Evolutionary conservation across 2,329 filamentous ascomycete species (phyloP).

Genomic region (Calonectria pauciramosa): DNA sequence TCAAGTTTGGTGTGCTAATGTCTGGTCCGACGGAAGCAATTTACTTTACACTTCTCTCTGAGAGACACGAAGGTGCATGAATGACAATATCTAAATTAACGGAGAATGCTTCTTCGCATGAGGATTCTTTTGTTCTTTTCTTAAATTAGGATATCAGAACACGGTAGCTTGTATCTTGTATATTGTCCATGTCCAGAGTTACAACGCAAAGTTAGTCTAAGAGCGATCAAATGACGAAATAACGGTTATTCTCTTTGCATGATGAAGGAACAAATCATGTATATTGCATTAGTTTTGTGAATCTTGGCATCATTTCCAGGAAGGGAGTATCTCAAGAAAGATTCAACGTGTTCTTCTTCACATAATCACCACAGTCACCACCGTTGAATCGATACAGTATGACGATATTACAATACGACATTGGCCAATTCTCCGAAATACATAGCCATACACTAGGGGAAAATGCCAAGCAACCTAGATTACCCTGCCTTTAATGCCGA

Average conservation of each 20-base stretch:
- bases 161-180: background rate
- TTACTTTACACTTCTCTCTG: background rate
- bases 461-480: background rate
- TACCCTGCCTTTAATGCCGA: background rate
- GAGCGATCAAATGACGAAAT: background rate
- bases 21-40: background rate
- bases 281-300: background rate
- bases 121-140: background rate
- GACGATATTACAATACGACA: background rate
- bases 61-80: background rate
- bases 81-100: background rate
- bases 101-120: background rate
- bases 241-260: background rate
- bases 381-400: background rate
- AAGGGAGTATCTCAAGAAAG: background rate
- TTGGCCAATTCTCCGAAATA: background rate
- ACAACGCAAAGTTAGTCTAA: background rate
- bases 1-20: background rate
- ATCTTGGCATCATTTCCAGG: background rate
- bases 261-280: background rate
- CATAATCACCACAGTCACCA: background rate
- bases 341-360: background rate
- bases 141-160: background rate
- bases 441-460: background rate
- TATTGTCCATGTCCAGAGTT: background rate